Conservation (phyloP, 2,329 filamentous ascomycete genomes). For the Neophaeococcomyces aloes region DNA sequence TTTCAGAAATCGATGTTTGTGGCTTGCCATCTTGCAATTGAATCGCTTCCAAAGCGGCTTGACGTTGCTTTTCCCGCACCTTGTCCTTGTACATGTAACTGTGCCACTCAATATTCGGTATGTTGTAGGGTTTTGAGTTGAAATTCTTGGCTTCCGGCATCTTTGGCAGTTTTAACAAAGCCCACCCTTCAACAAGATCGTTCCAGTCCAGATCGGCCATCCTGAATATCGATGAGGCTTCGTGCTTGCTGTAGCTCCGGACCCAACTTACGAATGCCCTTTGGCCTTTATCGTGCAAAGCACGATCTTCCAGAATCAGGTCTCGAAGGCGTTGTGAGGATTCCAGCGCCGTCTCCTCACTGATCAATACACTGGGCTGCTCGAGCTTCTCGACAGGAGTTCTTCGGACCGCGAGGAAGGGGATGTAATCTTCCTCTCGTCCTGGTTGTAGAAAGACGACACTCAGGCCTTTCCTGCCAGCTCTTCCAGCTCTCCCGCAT, state of each 20-base stretch:
- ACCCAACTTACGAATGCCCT: constrained; percentile 90
- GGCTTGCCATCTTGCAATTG: constrained; percentile 24
- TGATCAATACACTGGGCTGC: constrained; percentile 47
- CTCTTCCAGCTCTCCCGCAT: constrained; percentile 53
- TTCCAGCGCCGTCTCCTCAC: constrained; percentile 49
- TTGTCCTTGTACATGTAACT: constrained; percentile 63
- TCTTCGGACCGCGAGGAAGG: constrained; percentile 75
- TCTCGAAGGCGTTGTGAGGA: constrained; percentile 53
- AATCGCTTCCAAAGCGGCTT: constrained; percentile 44
- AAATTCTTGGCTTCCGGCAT: constrained; percentile 84
- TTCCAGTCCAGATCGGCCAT: constrained; percentile 73
- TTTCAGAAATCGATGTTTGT: constrained; percentile 31
- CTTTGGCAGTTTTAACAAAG: constrained; percentile 71
- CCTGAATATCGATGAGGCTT: constrained; percentile 83
- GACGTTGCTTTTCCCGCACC: constrained; percentile 54
- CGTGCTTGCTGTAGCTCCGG: constrained; percentile 80
- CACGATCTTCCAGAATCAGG: constrained; percentile 47
- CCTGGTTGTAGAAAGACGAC: constrained; percentile 78
- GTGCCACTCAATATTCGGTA: constrained; percentile 56
- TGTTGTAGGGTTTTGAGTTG: constrained; percentile 55
- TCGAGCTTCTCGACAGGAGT: constrained; percentile 63
- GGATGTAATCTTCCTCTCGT: constrained; percentile 78
- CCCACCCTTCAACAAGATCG: constrained; percentile 73
- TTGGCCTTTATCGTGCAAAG: constrained; percentile 77
- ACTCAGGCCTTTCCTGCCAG: constrained; percentile 63